Evolutionary conservation across 768 basidiomycete genomes (phyloP).

Genomic region (Clitopilus hobsonii): DNA sequence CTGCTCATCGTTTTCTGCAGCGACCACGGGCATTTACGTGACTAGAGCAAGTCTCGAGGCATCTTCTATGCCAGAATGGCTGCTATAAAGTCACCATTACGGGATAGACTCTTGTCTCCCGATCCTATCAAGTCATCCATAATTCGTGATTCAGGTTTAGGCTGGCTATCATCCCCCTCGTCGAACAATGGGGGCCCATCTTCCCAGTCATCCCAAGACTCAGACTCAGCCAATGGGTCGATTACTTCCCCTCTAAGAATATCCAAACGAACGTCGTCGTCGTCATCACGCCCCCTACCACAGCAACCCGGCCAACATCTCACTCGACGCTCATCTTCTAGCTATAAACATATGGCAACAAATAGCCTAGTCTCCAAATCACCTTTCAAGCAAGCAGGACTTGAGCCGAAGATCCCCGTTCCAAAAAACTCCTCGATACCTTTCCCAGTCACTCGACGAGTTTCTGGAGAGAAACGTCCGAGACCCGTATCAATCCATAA

Average conservation of each 20-base stretch:
- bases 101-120: slow-evolving; percentile 56
- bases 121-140: slow-evolving; percentile 64
- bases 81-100: slow-evolving; percentile 42
- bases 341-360: slow-evolving; percentile 72
- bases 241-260: slow-evolving; percentile 69
- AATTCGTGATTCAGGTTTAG: slow-evolving; percentile 58
- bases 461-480: slow-evolving; percentile 76
- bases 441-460: slow-evolving; percentile 39
- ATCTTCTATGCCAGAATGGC: slow-evolving; percentile 22
- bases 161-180: slow-evolving; percentile 48
- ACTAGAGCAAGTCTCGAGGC: background rate
- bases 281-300: slow-evolving; percentile 31
- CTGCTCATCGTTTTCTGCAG: slow-evolving; percentile 6
- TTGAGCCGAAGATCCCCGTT: slow-evolving; percentile 41
- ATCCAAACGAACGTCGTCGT: slow-evolving; percentile 59
- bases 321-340: slow-evolving; percentile 69
- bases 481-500: slow-evolving; percentile 70
- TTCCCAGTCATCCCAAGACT: slow-evolving; percentile 10
- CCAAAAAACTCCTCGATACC: slow-evolving; percentile 24
- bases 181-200: slow-evolving; percentile 13
- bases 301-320: slow-evolving; percentile 20
- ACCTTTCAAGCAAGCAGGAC: slow-evolving; percentile 70
- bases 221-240: slow-evolving; percentile 28
- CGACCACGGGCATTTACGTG: background rate
- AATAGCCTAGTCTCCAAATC: slow-evolving; percentile 84